Percentiles rank a stretch among this genome's conserved stretches.
phyloP scores from a whole-genome alignment of 2,329 filamentous ascomycete species.

The Fusarium floridanum region DNA sequence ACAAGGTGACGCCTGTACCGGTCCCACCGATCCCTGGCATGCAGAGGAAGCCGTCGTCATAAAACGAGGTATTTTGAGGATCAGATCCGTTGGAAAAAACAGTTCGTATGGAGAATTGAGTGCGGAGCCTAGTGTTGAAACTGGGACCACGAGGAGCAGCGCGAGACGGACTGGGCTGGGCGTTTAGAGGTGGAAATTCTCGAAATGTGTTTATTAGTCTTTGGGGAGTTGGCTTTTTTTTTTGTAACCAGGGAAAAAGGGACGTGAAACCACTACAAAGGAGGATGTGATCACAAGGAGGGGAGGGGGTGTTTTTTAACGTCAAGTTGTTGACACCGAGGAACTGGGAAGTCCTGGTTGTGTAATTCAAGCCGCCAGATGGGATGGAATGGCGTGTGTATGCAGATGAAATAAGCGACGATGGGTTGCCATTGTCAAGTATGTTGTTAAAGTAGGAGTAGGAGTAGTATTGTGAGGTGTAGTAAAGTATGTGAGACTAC shows the following conservation, averaged over 20 bases:
- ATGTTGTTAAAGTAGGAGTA: not conserved
- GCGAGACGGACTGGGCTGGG: conserved; percentile 32
- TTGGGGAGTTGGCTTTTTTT: conserved; percentile 36
- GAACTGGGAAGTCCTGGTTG: conserved; percentile 28
- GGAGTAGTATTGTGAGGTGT: not conserved
- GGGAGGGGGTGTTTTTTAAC: conserved; percentile 1
- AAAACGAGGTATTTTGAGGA: conserved; percentile 2
- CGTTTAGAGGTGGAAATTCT: conserved; percentile 46
- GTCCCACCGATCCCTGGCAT: conserved; percentile 58
- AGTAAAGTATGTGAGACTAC: not conserved
- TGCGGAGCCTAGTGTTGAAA: not conserved
- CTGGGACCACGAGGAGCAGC: conserved; percentile 7
- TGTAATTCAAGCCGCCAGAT: conserved; percentile 36
- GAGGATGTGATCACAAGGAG: conserved; percentile 12
- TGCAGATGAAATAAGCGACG: conserved; percentile 31
- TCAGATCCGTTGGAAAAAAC: conserved; percentile 20
- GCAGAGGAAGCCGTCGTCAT: conserved; percentile 48
- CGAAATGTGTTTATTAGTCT: conserved; percentile 38
- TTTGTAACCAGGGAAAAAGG: conserved; percentile 36
- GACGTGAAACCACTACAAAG: conserved; percentile 18
- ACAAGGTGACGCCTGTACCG: conserved; percentile 60
- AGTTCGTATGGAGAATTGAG: conserved; percentile 10
- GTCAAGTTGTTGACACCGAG: conserved; percentile 21
- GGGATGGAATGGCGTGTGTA: conserved; percentile 31
- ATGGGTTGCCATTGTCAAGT: conserved; percentile 25